Conservation (phyloP, 192 early-diverging fungal species). For the Piromyces sp. region DNA sequence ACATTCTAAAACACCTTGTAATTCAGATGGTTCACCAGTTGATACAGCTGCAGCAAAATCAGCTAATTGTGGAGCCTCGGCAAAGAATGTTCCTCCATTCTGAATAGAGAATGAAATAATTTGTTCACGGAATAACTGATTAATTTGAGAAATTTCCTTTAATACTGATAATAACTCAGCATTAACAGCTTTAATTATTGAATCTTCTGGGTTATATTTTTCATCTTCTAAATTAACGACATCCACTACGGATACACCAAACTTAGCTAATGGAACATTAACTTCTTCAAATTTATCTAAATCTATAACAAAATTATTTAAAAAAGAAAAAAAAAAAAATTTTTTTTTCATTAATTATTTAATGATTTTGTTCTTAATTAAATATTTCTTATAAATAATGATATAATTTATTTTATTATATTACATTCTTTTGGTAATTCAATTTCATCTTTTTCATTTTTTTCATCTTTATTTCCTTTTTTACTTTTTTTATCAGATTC, state of each 20-base stretch:
- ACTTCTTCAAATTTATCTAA: not conserved
- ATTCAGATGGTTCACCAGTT: constrained; percentile 72
- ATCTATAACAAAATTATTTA: too few species aligned
- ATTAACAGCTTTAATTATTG: constrained; percentile 74
- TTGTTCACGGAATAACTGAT: constrained; percentile 93
- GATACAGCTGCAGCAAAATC: constrained; percentile 97
- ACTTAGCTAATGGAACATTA: constrained; percentile 18
- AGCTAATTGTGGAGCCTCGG: constrained; percentile 82
- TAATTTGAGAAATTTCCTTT: constrained; percentile 86
- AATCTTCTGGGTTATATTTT: constrained; percentile 69
- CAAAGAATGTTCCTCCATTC: constrained; percentile 86
- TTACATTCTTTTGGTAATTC: constrained; percentile 7
- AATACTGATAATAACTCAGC: constrained; percentile 90
- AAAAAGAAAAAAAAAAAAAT: too few species aligned
- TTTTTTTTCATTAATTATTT: too few species aligned
- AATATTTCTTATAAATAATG: not conserved
- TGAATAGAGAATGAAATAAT: constrained; percentile 95
- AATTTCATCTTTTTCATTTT: constrained; percentile 1
- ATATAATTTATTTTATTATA: not conserved
- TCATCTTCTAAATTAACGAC: constrained; percentile 76
- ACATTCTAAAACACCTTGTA: constrained; percentile 82
- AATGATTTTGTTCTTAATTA: too few species aligned
- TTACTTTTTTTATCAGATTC: constrained; percentile 1
- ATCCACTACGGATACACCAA: constrained; percentile 65
- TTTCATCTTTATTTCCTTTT: constrained; percentile 4